Conservation (phyloP, 108 stramenopile species). For the Fragilariopsis cylindrus region DNA sequence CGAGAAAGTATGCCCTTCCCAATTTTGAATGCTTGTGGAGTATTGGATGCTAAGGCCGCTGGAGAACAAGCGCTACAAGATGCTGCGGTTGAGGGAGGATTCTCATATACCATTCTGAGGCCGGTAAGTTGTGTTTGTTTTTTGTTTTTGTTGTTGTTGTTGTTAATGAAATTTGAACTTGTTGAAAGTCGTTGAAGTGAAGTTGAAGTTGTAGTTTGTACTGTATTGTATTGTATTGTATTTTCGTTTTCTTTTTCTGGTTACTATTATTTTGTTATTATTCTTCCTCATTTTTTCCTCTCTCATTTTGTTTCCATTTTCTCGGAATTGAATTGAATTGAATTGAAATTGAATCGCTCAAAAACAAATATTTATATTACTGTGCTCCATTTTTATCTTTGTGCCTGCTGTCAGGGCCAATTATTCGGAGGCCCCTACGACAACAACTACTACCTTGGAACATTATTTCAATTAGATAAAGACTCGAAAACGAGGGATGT, state of each 20-base stretch:
- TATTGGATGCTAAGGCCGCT: slow-evolving; percentile 65
- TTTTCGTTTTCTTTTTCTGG: no score
- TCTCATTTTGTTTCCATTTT: no score
- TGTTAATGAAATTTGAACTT: neutral
- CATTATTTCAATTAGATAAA: slow-evolving; percentile 53
- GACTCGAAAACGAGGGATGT: slow-evolving; percentile 66
- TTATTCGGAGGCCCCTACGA: slow-evolving; percentile 67
- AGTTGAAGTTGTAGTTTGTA: no score
- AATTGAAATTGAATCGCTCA: no score
- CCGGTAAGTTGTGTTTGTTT: slow-evolving; percentile 23
- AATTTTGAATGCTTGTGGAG: slow-evolving; percentile 78
- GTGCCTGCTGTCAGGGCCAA: slow-evolving; percentile 31
- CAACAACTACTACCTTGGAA: slow-evolving; percentile 61
- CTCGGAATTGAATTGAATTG: no score
- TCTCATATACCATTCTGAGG: slow-evolving; percentile 50
- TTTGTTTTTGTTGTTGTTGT: neutral
- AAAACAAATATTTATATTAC: no score
- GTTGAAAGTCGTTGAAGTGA: neutral
- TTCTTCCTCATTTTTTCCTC: no score
- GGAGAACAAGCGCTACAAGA: slow-evolving; percentile 57
- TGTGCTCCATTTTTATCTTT: no score
- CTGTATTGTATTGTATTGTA: no score
- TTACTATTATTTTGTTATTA: no score
- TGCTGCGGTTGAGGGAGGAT: slow-evolving; percentile 33
- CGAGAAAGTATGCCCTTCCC: slow-evolving; percentile 65